A percentile compares a stretch with the other conserved stretches of the same genome.
Evolutionary conservation across 306 rosid species (phyloP).

Genomic region (Begonia loranthoides): DNA sequence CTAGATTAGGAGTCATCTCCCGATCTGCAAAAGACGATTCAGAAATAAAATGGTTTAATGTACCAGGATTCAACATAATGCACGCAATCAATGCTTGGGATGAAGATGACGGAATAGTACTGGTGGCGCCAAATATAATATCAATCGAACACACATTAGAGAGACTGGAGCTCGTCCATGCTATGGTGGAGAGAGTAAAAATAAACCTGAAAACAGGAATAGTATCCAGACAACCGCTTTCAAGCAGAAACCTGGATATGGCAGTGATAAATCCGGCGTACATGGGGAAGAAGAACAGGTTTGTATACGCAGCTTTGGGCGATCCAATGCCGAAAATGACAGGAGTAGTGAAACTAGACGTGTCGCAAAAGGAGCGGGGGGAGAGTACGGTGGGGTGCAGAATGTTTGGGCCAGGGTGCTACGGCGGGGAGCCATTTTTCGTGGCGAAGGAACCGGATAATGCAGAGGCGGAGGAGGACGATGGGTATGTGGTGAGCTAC

Average conservation of each 20-base stretch:
- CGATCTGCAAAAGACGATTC: conserved; percentile 53
- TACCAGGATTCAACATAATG: conserved; percentile 64
- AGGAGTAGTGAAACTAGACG: conserved; percentile 78
- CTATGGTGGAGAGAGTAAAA: conserved; percentile 53
- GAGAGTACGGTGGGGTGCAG: conserved; percentile 49
- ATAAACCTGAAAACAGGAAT: conserved; percentile 47
- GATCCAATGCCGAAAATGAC: conserved; percentile 86
- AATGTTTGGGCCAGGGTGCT: conserved; percentile 57
- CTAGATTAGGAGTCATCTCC: conserved; percentile 54
- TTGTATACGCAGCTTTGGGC: conserved; percentile 62
- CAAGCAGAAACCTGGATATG: conserved; percentile 63
- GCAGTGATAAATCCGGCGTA: conserved; percentile 36
- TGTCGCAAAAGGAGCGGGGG: conserved; percentile 24
- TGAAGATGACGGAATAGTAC: conserved; percentile 40
- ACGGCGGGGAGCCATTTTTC: conserved; percentile 76
- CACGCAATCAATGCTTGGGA: conserved; percentile 95
- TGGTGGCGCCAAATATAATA: conserved; percentile 68
- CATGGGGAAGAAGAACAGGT: conserved; percentile 34
- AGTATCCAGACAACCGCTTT: conserved; percentile 45
- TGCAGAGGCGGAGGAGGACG: conserved; percentile 37
- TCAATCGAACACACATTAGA: conserved; percentile 69
- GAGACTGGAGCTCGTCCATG: conserved; percentile 54
- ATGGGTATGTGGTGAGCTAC: conserved; percentile 52
- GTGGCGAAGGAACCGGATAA: conserved; percentile 39
- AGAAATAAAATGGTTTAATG: conserved; percentile 63